Base-by-base conservation (phyloP, 495 filamentous ascomycete genomes). In the Thermochaetoides thermophila region DNA sequence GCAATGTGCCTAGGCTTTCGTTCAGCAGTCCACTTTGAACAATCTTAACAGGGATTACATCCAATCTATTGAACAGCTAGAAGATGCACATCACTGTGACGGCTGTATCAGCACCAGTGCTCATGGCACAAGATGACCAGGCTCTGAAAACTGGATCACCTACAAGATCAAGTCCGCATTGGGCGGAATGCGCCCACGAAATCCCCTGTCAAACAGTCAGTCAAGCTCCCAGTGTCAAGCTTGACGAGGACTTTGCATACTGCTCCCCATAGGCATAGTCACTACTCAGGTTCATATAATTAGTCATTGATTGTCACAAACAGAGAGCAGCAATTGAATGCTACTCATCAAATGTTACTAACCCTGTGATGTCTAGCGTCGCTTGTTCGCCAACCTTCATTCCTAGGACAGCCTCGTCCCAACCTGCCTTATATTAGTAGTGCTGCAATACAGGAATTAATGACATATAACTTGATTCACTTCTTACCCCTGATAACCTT, bases 371-470 rank as follows among this genome's bases (percentile, higher is more conserved):
- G 21, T 74, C 80, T 39, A 92, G 59, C 12, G 74, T 76, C 16
- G 80, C 74, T 56, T 76, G 79, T 65, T 91, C 82, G 42, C 84
- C 84, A 7, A 84, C 60, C 42, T 64, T 75, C 81, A 92, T 87
- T 39, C 71, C 60, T 15, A 69, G 57, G 18, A 92, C 81, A 38
- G 78, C 84, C 63, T 86, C 74, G 40, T 92, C 84, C 84, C 84
- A 92, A 28, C 84, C 83, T 85, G 18, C n/a, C n/a, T n/a, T n/a
- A n/a, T n/a, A n/a, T n/a, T n/a, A n/a, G n/a, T n/a, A n/a, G n/a
- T n/a, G n/a, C 12, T 15, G 17, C 7, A 7, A 24, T 24, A 24
- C 6, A 24, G 21, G 11, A 24, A 24, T 6, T 6, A 24, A 24
- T 6, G 6, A 24, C 21, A 24, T 11, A 24, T 24, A 24, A 24